These are phyloP conservation scores for Capsicum baccatum DNA, from an alignment of 257 asterid genomes.

Conservation along the genomic window DNA sequence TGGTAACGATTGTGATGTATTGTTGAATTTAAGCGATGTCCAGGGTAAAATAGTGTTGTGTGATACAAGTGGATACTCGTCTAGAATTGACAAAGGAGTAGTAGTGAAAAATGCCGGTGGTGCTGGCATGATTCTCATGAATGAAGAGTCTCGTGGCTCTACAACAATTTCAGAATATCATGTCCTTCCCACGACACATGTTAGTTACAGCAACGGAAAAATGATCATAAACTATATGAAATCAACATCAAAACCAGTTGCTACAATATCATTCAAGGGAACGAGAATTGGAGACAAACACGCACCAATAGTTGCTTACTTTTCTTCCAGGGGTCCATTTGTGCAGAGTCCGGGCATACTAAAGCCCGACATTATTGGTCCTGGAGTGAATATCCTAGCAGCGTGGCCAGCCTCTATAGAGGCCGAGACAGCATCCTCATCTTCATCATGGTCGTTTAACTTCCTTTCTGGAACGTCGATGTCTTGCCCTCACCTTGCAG, in stretches of 20 bases:
- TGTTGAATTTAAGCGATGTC: neutral
- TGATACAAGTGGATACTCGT: neutral
- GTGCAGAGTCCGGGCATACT: neutral
- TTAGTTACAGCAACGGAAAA: conserved; percentile 14
- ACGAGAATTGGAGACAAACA: conserved; percentile 22
- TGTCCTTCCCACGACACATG: conserved; percentile 17
- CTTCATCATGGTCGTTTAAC: neutral
- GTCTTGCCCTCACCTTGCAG: conserved; percentile 30
- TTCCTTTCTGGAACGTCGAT: neutral
- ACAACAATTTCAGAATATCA: conserved; percentile 3
- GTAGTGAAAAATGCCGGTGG: conserved; percentile 15
- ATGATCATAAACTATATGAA: conserved; percentile 18
- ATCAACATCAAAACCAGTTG: conserved; percentile 29
- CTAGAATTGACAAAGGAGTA: neutral
- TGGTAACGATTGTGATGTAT: neutral
- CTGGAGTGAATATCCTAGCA: conserved; percentile 25
- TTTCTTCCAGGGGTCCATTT: conserved; percentile 19
- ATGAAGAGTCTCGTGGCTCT: neutral
- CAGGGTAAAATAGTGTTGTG: conserved; percentile 27
- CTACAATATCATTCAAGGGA: conserved; percentile 15
- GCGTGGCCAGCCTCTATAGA: neutral
- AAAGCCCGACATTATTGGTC: conserved; percentile 14
- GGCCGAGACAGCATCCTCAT: neutral
- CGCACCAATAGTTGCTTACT: conserved; percentile 24
- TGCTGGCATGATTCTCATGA: conserved; percentile 26